phyloP scores from a whole-genome alignment of 2,329 filamentous ascomycete species.

The Cladosporium phlei region DNA sequence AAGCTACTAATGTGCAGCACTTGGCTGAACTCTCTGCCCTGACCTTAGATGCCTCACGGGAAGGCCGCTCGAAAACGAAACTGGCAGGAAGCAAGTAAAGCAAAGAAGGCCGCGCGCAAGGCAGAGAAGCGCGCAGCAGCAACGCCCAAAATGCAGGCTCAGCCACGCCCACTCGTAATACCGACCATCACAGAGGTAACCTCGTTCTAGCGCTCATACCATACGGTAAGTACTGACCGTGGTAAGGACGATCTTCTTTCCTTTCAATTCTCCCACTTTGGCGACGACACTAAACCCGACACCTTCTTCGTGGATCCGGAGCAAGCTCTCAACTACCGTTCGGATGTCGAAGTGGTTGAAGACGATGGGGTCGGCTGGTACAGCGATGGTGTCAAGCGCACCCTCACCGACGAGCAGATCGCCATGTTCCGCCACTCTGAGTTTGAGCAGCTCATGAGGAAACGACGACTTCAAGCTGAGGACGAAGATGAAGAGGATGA shows the following conservation, averaged over 20 bases:
- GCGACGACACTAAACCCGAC: constrained; percentile 34
- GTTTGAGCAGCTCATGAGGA: constrained; percentile 54
- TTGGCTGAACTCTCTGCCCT: too few species aligned
- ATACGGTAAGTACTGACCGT: constrained; percentile 31
- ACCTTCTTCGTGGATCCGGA: constrained; percentile 29
- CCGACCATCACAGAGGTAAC: constrained; percentile 31
- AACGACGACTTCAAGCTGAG: constrained; percentile 13
- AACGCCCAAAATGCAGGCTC: not conserved
- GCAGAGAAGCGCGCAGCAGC: constrained; percentile 14
- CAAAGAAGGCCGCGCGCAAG: constrained; percentile 15
- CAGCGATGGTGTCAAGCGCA: constrained; percentile 77
- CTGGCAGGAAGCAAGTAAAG: constrained; percentile 11
- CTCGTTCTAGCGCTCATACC: not conserved
- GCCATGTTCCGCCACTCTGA: constrained; percentile 87
- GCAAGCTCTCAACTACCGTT: constrained; percentile 22
- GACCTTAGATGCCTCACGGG: constrained; percentile 15
- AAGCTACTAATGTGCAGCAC: not conserved
- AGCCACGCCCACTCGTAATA: constrained; percentile 5
- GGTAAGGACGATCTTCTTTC: constrained; percentile 39
- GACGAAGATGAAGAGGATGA: constrained; percentile 16
- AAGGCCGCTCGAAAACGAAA: constrained; percentile 10
- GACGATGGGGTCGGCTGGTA: constrained; percentile 76
- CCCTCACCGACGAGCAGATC: constrained; percentile 86
- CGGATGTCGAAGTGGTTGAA: constrained; percentile 39
- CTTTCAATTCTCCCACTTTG: constrained; percentile 43